Evolutionary conservation across 2,329 filamentous ascomycete genomes (phyloP), one percentile per base, ranked within the genome.

Genomic region (Raffaelea ambrosiae): DNA sequence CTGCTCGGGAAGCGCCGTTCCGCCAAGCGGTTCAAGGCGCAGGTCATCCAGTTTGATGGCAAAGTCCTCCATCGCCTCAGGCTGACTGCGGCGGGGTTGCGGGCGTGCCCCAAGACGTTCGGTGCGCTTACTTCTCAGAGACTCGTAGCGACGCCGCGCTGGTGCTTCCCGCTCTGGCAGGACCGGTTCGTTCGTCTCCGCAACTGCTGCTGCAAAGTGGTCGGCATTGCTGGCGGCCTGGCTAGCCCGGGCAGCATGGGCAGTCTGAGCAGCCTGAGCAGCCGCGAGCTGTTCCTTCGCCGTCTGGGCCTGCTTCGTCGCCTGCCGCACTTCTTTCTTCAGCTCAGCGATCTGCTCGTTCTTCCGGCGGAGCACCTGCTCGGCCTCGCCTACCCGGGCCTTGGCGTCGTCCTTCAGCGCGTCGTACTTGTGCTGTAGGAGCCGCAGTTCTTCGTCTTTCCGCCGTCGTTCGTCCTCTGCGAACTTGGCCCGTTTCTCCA

Each of bases 311-410:
- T 43, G 20, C 42, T 26, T 20, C 1, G 33, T n/a, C 19, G 45
- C 23, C 20, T 48, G 23, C 14, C 42, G 23, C 8, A 41, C 41
- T 38, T 44, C 72, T 54, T 71, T 74, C 59, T 75, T 76, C 8
- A 83, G 67, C 40, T 74, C 69, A 9, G 70, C 63, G 50, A 81
- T 78, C 59, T 77, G 77, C 36, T 69, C 66, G 50, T 81, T 76
- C 48, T 78, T 77, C 53, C 72, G 72, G 46, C 74, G 69, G 40
- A 82, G 54, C 3, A 81, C 74, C 16, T 72, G 68, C 54, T 74
- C 71, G 4, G 74, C 75, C 50, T 83, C 77, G 9, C 66, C 63
- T n/a, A 77, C 72, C 35, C 72, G 71, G 5, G 67, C 60, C 51
- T 79, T 74, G 18, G 74, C 72, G 41, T 77, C 69, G 29, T 71